These are phyloP conservation scores for Mortierella sp. DNA, from an alignment of 371 early-diverging fungal species.

Conservation along the genomic window DNA sequence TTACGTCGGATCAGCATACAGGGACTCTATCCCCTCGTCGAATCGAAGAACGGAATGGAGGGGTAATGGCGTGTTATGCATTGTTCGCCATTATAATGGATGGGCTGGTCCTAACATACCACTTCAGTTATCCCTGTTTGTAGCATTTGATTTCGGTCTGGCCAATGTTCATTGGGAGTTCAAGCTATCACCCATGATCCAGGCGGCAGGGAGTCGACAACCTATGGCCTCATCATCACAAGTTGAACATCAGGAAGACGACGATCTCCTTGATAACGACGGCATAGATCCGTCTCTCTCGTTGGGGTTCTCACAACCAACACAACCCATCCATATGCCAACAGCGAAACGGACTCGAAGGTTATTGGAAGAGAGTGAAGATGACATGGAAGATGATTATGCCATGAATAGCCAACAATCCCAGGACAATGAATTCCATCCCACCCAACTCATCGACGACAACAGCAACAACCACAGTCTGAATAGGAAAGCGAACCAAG, in stretches of 20 bases:
- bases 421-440: too few species aligned
- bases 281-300: too few species aligned
- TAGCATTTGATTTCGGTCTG: conserved; percentile 35
- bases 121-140: conserved; percentile 23
- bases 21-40: background rate
- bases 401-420: too few species aligned
- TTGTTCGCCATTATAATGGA: too few species aligned
- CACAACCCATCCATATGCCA: too few species aligned
- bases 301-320: too few species aligned
- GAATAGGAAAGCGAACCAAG: background rate
- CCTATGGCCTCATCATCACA: too few species aligned
- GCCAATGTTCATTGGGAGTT: conserved; percentile 47
- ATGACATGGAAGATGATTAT: conserved; percentile 25
- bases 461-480: background rate
- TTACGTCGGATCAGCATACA: background rate
- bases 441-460: background rate
- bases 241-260: too few species aligned
- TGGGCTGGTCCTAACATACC: too few species aligned
- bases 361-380: conserved; percentile 36
- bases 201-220: background rate
- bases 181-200: conserved; percentile 30
- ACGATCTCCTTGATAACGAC: too few species aligned
- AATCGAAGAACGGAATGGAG: conserved; percentile 3
- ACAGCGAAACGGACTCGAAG: too few species aligned
- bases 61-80: conserved; percentile 18